A percentile compares a stretch with the other conserved stretches of the same genome.
These are phyloP conservation scores for Eruca vesicaria DNA, from an alignment of 441 rosid genomes.

Conservation along the genomic window DNA sequence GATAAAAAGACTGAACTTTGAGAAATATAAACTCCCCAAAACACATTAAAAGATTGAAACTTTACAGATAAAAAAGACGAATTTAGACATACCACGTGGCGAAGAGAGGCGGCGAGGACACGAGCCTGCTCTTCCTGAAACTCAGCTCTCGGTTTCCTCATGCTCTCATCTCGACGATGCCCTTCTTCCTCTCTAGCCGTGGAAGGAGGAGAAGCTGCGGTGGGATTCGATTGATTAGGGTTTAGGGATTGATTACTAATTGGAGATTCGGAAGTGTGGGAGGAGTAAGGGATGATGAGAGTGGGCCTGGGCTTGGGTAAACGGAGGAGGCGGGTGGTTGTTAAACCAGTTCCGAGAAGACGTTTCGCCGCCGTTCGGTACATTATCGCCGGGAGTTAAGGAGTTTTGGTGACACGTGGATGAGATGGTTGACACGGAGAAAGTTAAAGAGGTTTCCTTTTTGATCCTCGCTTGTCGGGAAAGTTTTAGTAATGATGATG, in stretches of 20 bases:
- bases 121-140: constrained; percentile 80
- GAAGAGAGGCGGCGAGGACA: constrained; percentile 75
- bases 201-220: constrained; percentile 31
- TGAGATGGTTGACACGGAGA: not conserved
- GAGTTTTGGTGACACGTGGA: not conserved
- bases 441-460: not conserved
- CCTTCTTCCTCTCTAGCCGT: constrained; percentile 43
- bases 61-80: not conserved
- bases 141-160: constrained; percentile 47
- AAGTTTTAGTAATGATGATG: not conserved
- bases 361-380: not conserved
- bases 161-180: constrained; percentile 8
- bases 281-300: constrained; percentile 17
- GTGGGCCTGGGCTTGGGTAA: constrained; percentile 2
- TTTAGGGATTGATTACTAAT: constrained; percentile 16
- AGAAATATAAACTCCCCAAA: constrained; percentile 5
- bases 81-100: constrained; percentile 58
- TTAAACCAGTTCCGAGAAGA: not conserved
- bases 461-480: not conserved
- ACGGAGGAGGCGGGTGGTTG: not conserved
- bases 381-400: not conserved
- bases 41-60: not conserved
- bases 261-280: constrained; percentile 31
- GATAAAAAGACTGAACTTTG: not conserved
- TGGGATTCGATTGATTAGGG: constrained; percentile 33